A percentile compares a stretch with the other conserved stretches of the same genome.
Conservation (phyloP, 2,329 filamentous ascomycete species). For the Cercospora beticola region DNA sequence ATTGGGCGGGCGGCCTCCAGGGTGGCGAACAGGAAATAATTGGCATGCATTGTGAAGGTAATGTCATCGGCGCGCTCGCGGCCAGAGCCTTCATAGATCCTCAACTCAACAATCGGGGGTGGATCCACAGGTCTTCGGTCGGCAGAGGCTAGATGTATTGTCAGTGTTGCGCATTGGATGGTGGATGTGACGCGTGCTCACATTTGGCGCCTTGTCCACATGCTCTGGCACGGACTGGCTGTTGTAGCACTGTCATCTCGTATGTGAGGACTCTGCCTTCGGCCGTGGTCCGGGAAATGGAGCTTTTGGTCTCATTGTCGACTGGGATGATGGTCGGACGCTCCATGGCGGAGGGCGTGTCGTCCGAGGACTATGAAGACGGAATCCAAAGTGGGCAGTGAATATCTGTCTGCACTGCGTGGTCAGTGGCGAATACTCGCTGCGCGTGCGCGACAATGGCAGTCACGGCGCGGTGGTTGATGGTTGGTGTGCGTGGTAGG, state of each 20-base stretch:
- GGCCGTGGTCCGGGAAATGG: slow-evolving; percentile 61
- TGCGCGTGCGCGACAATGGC: neutral
- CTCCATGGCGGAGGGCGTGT: slow-evolving; percentile 13
- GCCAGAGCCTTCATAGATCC: slow-evolving; percentile 69
- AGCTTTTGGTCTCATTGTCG: slow-evolving; percentile 57
- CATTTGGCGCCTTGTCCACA: slow-evolving; percentile 95
- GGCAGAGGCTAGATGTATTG: slow-evolving; percentile 61
- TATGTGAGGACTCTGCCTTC: slow-evolving; percentile 79
- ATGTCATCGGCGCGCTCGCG: slow-evolving; percentile 52
- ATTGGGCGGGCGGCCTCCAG: slow-evolving; percentile 82
- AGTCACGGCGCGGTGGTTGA: slow-evolving; percentile 7
- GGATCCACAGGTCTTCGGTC: slow-evolving; percentile 92
- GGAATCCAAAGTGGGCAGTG: neutral
- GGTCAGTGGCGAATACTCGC: neutral
- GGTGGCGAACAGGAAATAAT: slow-evolving; percentile 95
- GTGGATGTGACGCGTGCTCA: slow-evolving; percentile 48
- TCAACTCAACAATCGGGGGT: slow-evolving; percentile 88
- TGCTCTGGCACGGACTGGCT: slow-evolving; percentile 89
- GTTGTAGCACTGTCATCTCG: slow-evolving; percentile 80
- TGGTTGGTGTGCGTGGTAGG: slow-evolving; percentile 6
- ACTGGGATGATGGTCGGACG: slow-evolving; percentile 46
- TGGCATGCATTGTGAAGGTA: slow-evolving; percentile 90
- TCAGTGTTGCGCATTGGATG: slow-evolving; percentile 21
- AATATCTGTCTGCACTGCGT: neutral
- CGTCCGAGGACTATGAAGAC: neutral